phyloP scores from a whole-genome alignment of 768 basidiomycete species.

The Leccinum barrowsii region DNA sequence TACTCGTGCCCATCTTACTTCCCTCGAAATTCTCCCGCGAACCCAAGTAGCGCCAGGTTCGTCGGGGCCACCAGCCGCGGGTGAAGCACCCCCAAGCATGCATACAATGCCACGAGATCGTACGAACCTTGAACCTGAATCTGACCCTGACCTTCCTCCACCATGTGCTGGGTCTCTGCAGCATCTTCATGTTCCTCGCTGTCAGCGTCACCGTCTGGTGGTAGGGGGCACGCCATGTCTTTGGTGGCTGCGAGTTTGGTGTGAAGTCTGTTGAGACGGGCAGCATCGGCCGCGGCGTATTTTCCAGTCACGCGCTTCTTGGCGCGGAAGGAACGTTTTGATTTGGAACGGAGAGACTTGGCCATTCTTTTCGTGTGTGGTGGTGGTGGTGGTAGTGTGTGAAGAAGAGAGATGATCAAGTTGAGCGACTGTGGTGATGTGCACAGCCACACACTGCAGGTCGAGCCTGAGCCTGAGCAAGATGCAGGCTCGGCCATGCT shows the following conservation, averaged over 20 bases:
- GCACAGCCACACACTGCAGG: constrained; percentile 9
- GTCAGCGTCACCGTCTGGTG: not conserved
- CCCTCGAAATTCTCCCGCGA: not conserved
- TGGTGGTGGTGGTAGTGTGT: not conserved
- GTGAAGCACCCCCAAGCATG: constrained; percentile 57
- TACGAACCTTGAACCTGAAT: constrained; percentile 56
- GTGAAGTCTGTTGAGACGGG: constrained; percentile 69
- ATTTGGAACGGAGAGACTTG: constrained; percentile 80
- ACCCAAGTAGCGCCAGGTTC: constrained; percentile 36
- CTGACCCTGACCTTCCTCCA: constrained; percentile 19
- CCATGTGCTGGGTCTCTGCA: constrained; percentile 28
- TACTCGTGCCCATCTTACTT: not conserved
- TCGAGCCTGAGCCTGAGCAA: not conserved
- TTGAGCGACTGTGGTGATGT: not conserved
- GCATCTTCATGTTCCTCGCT: not conserved
- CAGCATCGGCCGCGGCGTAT: constrained; percentile 76
- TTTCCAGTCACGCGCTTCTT: constrained; percentile 73
- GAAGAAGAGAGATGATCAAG: not conserved
- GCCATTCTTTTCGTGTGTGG: constrained; percentile 45
- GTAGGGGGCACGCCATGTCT: constrained; percentile 27
- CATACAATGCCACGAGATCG: constrained; percentile 20
- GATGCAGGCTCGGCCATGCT: not conserved
- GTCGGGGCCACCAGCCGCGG: constrained; percentile 38
- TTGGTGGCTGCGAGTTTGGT: constrained; percentile 56
- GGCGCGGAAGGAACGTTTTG: constrained; percentile 71